Evolutionary conservation across 148 eudicot genomes (phyloP).

Genomic region (Drosera capensis): DNA sequence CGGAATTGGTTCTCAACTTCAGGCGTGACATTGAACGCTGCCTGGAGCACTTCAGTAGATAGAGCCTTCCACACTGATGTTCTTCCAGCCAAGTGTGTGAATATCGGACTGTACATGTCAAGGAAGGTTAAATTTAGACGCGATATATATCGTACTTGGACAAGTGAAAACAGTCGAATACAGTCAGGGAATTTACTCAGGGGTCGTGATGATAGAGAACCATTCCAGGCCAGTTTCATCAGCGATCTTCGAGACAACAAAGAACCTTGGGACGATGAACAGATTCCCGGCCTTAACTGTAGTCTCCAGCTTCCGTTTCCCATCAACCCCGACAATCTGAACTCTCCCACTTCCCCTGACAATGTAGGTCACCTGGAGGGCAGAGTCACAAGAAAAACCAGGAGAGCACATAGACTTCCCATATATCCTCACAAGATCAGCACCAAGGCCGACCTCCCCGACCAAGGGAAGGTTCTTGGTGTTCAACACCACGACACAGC

Average conservation of each 20-base stretch:
- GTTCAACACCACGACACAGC: constrained; percentile 65
- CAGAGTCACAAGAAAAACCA: constrained; percentile 81
- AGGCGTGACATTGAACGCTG: constrained; percentile 52
- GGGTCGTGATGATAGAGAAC: constrained; percentile 86
- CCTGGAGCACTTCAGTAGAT: constrained; percentile 61
- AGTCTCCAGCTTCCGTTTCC: constrained; percentile 61
- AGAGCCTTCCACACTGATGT: constrained; percentile 70
- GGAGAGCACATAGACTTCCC: constrained; percentile 76
- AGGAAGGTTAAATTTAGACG: neutral
- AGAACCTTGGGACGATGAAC: constrained; percentile 83
- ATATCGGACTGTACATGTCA: constrained; percentile 49
- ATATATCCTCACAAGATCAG: constrained; percentile 64
- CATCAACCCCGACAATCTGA: constrained; percentile 72
- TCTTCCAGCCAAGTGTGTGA: constrained; percentile 76
- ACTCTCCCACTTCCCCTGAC: constrained; percentile 76
- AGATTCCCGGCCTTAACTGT: constrained; percentile 48
- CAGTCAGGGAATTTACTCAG: constrained; percentile 49
- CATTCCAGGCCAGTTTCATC: constrained; percentile 68
- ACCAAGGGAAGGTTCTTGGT: constrained; percentile 87
- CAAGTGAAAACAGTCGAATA: neutral
- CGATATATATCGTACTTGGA: neutral
- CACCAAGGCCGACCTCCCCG: constrained; percentile 70
- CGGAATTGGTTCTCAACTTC: constrained; percentile 50
- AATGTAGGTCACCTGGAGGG: constrained; percentile 69
- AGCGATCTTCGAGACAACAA: constrained; percentile 71